These are phyloP conservation scores for Lactarius sanguifluus DNA, from an alignment of 768 basidiomycete genomes.

Conservation along the genomic window DNA sequence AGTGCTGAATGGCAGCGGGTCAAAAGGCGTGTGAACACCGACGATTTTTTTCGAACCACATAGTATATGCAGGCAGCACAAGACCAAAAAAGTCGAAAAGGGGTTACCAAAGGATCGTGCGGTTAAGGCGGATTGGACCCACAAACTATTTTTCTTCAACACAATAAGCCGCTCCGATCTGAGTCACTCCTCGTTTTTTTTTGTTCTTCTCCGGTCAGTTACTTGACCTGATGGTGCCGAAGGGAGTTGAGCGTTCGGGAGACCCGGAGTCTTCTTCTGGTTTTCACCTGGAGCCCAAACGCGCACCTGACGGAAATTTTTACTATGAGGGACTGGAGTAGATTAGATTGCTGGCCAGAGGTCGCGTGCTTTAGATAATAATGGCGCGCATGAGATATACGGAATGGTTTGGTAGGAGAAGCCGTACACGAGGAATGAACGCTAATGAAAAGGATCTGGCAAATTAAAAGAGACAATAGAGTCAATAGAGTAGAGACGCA, in stretches of 20 bases:
- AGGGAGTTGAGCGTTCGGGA: neutral
- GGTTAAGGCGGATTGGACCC: neutral
- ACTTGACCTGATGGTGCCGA: neutral
- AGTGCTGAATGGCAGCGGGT: neutral
- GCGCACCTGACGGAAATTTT: neutral
- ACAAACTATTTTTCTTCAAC: neutral
- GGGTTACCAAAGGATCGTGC: conserved; percentile 1
- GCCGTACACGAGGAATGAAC: neutral
- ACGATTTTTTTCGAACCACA: neutral
- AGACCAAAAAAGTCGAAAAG: conserved; percentile 1
- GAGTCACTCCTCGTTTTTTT: neutral
- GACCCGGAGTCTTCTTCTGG: neutral
- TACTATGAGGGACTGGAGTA: neutral
- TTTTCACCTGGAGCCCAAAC: neutral
- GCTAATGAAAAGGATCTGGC: neutral
- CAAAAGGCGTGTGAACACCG: neutral
- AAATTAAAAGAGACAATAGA: conserved; percentile 2
- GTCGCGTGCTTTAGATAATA: neutral
- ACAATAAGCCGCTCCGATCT: conserved; percentile 2
- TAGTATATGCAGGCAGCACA: neutral
- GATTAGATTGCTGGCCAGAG: neutral
- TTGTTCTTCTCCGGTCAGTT: neutral
- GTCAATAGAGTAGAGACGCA: neutral
- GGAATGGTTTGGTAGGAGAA: neutral
- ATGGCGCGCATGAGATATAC: neutral